These are phyloP conservation scores for Aspergillus candidus DNA, from an alignment of 2,329 filamentous ascomycete genomes.

Conservation along the genomic window DNA sequence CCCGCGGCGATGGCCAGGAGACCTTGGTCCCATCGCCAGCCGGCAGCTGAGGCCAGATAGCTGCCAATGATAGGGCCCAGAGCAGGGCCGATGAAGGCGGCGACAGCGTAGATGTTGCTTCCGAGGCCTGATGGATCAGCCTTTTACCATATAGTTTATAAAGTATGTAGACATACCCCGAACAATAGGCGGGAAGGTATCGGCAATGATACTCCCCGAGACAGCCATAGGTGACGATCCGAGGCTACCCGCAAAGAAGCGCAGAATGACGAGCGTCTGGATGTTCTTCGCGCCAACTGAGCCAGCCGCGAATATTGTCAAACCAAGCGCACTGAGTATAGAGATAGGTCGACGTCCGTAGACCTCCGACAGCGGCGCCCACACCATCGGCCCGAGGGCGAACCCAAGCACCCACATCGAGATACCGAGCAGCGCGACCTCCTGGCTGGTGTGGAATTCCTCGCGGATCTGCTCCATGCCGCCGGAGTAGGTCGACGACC, in stretches of 20 bases:
- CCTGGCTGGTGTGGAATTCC: not conserved
- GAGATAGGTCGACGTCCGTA: conserved; percentile 4
- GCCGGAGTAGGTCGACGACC: too few relatives aligned
- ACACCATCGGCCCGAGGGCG: conserved; percentile 6
- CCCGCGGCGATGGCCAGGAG: not conserved
- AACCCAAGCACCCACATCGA: conserved; percentile 6
- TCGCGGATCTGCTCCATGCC: not conserved
- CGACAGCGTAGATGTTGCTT: conserved; percentile 15
- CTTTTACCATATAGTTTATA: too few relatives aligned
- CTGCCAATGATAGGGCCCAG: conserved; percentile 46
- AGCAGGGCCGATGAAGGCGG: conserved; percentile 30
- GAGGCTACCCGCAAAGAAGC: conserved; percentile 6
- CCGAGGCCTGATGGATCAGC: too few relatives aligned
- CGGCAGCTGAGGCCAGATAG: conserved; percentile 42
- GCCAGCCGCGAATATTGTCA: not conserved
- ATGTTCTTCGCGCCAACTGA: conserved; percentile 2
- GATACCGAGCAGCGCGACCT: conserved; percentile 1
- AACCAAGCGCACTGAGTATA: not conserved
- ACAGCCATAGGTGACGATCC: conserved; percentile 4
- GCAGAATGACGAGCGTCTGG: conserved; percentile 3
- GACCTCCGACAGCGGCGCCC: conserved; percentile 6
- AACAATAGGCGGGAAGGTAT: conserved; percentile 19
- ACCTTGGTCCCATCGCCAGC: conserved; percentile 45
- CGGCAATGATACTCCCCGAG: conserved; percentile 4
- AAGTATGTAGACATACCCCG: conserved; percentile 9